Conservation (phyloP, 1,139 yeast genomes). For the Candida tropicalis region DNA sequence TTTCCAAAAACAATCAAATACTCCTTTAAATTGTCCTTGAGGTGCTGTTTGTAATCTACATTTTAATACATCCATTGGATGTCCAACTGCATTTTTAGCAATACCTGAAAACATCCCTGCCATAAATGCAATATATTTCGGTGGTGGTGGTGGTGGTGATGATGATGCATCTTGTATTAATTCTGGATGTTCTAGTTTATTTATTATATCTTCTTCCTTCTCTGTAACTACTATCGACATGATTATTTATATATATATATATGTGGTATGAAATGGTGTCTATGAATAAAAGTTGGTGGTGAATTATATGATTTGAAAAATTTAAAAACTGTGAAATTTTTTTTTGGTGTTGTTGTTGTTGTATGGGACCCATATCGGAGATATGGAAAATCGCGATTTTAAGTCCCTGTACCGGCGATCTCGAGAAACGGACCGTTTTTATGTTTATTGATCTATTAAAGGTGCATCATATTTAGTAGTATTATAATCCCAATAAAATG, state of each 20-base stretch:
- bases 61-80: conserved; percentile 90
- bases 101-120: conserved; percentile 90
- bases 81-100: conserved; percentile 87
- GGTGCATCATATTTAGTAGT: conserved; percentile 29
- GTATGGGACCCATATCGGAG: too few species aligned
- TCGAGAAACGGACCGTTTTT: not conserved
- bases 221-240: conserved; percentile 35
- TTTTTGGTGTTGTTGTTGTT: too few species aligned
- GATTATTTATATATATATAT: not conserved
- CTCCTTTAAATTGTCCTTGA: conserved; percentile 72
- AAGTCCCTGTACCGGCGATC: not conserved
- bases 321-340: too few species aligned
- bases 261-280: not conserved
- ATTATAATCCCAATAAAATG: conserved; percentile 41
- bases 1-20: conserved; percentile 75
- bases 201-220: conserved; percentile 28
- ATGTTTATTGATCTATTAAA: conserved; percentile 15
- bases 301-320: not conserved
- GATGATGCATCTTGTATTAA: not conserved
- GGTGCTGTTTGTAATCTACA: conserved; percentile 85
- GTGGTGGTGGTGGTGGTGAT: conserved; percentile 35
- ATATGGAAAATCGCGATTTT: too few species aligned
- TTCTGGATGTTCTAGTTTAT: conserved; percentile 15
- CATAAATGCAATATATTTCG: conserved; percentile 71
- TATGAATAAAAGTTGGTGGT: not conserved